Percentiles rank a stretch among this genome's conserved stretches.
Conservation (phyloP, 345 rosid genomes). For the Chamaenerion angustifolium region DNA sequence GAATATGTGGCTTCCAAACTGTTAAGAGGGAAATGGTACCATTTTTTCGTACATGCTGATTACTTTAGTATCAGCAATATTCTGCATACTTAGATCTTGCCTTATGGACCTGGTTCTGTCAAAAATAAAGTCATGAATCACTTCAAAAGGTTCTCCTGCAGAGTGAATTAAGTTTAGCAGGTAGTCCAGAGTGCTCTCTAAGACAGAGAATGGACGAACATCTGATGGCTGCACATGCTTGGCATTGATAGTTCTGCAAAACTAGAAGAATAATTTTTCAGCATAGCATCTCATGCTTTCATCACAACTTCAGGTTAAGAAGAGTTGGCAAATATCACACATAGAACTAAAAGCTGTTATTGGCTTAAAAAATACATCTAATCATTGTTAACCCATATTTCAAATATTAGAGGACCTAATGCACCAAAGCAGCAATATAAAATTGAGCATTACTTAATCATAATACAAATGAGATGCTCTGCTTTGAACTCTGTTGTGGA, state of each 20-base stretch:
- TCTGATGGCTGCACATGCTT: constrained; percentile 39
- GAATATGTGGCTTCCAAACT: background rate
- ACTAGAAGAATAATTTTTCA: constrained; percentile 24
- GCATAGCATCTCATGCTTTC: background rate
- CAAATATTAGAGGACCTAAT: background rate
- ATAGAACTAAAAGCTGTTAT: no score
- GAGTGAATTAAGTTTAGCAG: constrained; percentile 53
- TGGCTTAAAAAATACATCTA: background rate
- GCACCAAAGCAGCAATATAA: background rate
- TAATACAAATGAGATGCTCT: no score
- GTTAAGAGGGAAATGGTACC: constrained; percentile 32
- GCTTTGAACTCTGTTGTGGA: no score
- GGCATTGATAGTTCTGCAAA: constrained; percentile 79
- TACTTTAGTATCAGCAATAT: constrained; percentile 41
- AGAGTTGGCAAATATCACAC: background rate
- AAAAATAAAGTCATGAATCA: constrained; percentile 79
- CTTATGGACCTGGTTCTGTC: constrained; percentile 91
- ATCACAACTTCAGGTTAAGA: background rate
- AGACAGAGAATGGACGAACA: constrained; percentile 60
- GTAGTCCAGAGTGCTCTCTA: constrained; percentile 60
- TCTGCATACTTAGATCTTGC: constrained; percentile 90
- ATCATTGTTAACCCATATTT: background rate
- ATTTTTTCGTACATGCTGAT: constrained; percentile 68
- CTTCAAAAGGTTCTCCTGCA: constrained; percentile 53
- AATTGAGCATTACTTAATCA: no score